Percentiles rank a stretch among this genome's conserved stretches.
These are phyloP conservation scores for Phytophthora constricta DNA, from an alignment of 352 stramenopile species.

Conservation along the genomic window DNA sequence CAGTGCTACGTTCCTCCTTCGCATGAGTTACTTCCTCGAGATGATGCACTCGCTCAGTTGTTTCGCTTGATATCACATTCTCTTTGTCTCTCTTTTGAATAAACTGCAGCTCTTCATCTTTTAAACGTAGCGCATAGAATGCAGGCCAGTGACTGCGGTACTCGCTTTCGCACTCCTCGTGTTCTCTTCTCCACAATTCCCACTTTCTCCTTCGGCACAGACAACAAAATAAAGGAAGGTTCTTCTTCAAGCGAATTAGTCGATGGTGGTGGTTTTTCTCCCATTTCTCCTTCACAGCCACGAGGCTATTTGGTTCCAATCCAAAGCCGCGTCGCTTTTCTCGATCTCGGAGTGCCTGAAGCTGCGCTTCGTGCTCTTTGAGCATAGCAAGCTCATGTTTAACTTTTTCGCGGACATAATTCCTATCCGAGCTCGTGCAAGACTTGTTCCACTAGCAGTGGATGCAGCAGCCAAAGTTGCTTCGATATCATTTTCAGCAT, in stretches of 20 bases:
- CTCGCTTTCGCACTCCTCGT: slow-evolving; percentile 58
- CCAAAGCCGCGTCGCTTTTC: slow-evolving; percentile 29
- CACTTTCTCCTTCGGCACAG: slow-evolving; percentile 68
- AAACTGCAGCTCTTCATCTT: slow-evolving; percentile 53
- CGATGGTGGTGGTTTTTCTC: slow-evolving; percentile 77
- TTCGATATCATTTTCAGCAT: slow-evolving; percentile 70
- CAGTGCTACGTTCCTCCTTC: background rate
- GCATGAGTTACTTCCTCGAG: slow-evolving; percentile 3
- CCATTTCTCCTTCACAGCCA: slow-evolving; percentile 63
- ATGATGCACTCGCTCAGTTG: background rate
- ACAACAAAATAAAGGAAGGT: slow-evolving; percentile 59
- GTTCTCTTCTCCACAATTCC: slow-evolving; percentile 52
- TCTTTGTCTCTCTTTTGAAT: slow-evolving; percentile 17
- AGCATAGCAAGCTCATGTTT: slow-evolving; percentile 57
- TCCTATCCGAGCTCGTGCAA: slow-evolving; percentile 46
- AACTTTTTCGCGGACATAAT: slow-evolving; percentile 66
- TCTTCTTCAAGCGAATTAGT: slow-evolving; percentile 45
- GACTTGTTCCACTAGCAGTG: slow-evolving; percentile 29
- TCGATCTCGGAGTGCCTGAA: slow-evolving; percentile 32
- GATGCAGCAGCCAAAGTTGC: slow-evolving; percentile 37
- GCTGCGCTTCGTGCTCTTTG: slow-evolving; percentile 44
- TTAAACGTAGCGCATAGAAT: slow-evolving; percentile 41
- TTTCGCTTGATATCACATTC: slow-evolving; percentile 17
- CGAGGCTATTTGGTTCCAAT: slow-evolving; percentile 19
- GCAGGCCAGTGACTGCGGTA: slow-evolving; percentile 48